phyloP scores from a whole-genome alignment of 2,329 filamentous ascomycete genomes.

The Sporothrix mexicana region DNA sequence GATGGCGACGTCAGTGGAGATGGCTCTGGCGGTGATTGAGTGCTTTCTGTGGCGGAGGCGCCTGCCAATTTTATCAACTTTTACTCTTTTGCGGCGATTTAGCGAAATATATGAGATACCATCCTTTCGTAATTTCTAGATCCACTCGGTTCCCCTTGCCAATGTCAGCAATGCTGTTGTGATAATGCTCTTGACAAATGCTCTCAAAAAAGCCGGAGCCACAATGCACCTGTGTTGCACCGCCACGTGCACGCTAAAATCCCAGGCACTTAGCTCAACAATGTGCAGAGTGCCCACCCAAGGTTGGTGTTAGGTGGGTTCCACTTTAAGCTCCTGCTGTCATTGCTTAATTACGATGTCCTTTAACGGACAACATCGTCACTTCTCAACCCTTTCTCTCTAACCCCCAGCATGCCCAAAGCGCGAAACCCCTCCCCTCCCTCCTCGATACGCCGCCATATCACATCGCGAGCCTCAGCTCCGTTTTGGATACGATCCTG shows the following conservation, averaged over 20 bases:
- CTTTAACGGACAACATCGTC: slow-evolving; percentile 6
- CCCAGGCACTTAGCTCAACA: not conserved
- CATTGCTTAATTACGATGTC: not conserved
- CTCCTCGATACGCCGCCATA: not conserved
- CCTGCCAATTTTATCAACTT: not conserved
- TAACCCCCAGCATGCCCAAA: not conserved
- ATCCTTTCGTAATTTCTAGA: no score
- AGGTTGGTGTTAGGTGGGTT: not conserved
- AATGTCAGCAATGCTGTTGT: not conserved
- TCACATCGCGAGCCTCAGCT: not conserved
- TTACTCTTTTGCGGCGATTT: not conserved
- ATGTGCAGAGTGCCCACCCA: not conserved
- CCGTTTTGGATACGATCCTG: not conserved
- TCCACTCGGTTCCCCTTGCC: no score
- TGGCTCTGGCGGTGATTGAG: not conserved
- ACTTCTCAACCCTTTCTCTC: not conserved
- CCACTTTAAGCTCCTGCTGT: not conserved
- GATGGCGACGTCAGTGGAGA: not conserved
- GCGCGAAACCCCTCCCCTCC: not conserved
- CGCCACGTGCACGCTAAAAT: slow-evolving; percentile 12
- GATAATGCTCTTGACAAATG: not conserved
- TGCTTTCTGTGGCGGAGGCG: not conserved
- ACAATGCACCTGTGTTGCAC: slow-evolving; percentile 23
- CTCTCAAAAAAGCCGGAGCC: not conserved
- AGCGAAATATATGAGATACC: not conserved